A percentile compares a stretch with the other conserved stretches of the same genome.
These are phyloP conservation scores for Dendrobium chrysotoxum DNA, from an alignment of 106 monocot genomes.

Conservation along the genomic window DNA sequence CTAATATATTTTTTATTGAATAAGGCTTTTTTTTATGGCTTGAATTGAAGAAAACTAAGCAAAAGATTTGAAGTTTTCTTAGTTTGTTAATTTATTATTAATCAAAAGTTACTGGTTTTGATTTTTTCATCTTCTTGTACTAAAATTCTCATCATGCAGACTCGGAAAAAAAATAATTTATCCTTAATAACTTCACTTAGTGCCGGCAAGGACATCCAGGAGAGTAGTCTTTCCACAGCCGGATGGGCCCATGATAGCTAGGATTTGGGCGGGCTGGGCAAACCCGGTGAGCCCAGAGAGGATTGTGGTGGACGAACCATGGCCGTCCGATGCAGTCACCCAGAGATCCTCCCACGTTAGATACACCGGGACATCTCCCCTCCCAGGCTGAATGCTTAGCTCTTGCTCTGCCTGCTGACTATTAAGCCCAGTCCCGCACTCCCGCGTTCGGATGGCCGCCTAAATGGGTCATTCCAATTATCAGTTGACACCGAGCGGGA, in stretches of 20 bases:
- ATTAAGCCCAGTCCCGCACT: no score
- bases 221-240: conserved; percentile 57
- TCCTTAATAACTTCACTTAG: background rate
- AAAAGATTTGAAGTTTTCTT: background rate
- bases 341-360: conserved; percentile 53
- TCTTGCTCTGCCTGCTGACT: no score
- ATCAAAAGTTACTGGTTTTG: no score
- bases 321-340: conserved; percentile 24
- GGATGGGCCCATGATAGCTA: conserved; percentile 66
- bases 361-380: background rate
- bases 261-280: conserved; percentile 37
- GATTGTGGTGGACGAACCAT: conserved; percentile 13
- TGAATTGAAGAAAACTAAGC: no score
- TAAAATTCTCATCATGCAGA: no score
- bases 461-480: background rate
- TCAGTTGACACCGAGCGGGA: background rate
- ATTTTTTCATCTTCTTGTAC: no score
- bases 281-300: conserved; percentile 37
- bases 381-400: background rate
- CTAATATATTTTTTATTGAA: no score
- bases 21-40: no score
- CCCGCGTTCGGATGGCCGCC: background rate
- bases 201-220: conserved; percentile 48
- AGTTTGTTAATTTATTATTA: background rate
- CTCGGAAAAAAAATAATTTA: no score